Conservation (phyloP, 495 filamentous ascomycete genomes). For the Penicillium odoratum region DNA sequence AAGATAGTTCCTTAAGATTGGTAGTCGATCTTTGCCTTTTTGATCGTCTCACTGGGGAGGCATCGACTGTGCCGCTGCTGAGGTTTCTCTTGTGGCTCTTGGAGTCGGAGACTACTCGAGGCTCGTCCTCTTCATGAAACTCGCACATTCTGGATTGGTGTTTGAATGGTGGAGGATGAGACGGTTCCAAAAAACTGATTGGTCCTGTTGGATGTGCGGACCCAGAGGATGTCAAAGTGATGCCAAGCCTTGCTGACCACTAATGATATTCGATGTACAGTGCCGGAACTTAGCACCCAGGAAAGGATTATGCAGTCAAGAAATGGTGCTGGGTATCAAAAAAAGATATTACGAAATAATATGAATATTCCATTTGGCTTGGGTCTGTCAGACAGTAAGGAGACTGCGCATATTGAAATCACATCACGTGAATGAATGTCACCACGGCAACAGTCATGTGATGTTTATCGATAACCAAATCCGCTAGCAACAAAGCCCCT, state of each 20-base stretch:
- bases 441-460: slow-evolving; percentile 36
- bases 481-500: slow-evolving; percentile 8
- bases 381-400: not conserved
- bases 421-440: slow-evolving; percentile 37
- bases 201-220: slow-evolving; percentile 15
- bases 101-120: not conserved
- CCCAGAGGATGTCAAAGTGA: not conserved
- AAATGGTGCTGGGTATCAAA: not conserved
- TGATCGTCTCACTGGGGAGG: slow-evolving; percentile 36
- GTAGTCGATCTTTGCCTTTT: slow-evolving; percentile 37
- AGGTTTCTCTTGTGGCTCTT: slow-evolving; percentile 28
- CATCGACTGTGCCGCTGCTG: slow-evolving; percentile 30
- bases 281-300: not conserved
- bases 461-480: slow-evolving; percentile 50
- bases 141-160: not conserved
- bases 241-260: slow-evolving; percentile 4
- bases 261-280: not conserved
- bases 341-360: not conserved
- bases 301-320: not conserved
- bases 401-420: not conserved
- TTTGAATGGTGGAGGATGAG: not conserved
- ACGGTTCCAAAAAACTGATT: slow-evolving; percentile 5
- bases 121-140: slow-evolving; percentile 9
- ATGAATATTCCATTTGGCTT: not conserved
- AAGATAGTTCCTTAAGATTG: slow-evolving; percentile 21